Evolutionary conservation across 1,284 basidiomycete species (phyloP), one percentile per base, ranked within the genome.

Genomic region (Tilletiaria anomala): DNA sequence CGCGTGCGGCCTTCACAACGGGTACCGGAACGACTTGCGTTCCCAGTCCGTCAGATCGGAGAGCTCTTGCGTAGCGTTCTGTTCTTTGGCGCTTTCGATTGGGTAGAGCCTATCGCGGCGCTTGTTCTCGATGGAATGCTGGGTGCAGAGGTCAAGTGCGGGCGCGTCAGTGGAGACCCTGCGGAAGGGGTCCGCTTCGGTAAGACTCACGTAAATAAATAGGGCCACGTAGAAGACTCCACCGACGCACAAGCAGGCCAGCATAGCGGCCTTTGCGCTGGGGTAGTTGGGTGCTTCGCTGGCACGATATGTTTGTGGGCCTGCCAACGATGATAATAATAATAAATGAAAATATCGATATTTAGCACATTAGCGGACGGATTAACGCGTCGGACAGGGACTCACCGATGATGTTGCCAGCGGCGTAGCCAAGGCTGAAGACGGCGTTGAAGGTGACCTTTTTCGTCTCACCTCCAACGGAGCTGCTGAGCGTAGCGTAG

Each of bases 391-490:
- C 12, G 19, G 15, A 17, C 29, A n/a, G 11, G 36, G 17, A 31
- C 12, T 31, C 55, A 5, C 61, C 55, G 22, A 59, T 50, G 3
- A 58, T 47, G 39, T 63, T 65, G 11, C 56, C 58, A 2, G 49
- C 46, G 31, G 50, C 54, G 42, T 61, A 61, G 8, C 51, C 62
- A 20, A 63, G 29, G 17, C 61, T 59, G 4, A 60, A 45, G 12
- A 46, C 29, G 14, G 49, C 50, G 40, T 61, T 57, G 43, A 60
- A 53, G 20, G 58, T 41, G 39, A 64, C 54, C 23, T 56, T 48
- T 47, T 65, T 65, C 16, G 54, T 64, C 21, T 56, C 53, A 15
- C 62, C 62, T 3, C 51, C 50, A 1, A 61, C 45, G 24, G 45
- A 47, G 31, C 40, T 45, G 2, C 36, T 38, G n/a, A 56, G 38